Conservation (phyloP, 225 moss, liverwort and hornwort genomes). For the Physcomitrium patens region DNA sequence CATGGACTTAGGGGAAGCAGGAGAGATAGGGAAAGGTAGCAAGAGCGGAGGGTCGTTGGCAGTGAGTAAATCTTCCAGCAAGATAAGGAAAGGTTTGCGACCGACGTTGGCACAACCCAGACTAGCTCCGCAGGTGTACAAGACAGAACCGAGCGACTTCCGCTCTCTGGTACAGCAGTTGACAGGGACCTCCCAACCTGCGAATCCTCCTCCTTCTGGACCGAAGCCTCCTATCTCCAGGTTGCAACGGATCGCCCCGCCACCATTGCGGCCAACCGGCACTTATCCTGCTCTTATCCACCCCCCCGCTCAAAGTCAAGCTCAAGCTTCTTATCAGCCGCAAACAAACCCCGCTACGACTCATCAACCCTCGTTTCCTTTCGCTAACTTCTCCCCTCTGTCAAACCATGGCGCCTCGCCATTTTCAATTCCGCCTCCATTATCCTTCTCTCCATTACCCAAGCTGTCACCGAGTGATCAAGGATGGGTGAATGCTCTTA, state of each 20-base stretch:
- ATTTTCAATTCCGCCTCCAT: constrained; percentile 63
- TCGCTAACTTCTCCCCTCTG: constrained; percentile 67
- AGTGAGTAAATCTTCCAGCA: constrained; percentile 81
- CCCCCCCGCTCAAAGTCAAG: constrained; percentile 29
- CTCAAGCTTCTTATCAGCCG: constrained; percentile 31
- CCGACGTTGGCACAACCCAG: constrained; percentile 80
- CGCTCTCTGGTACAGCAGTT: constrained; percentile 88
- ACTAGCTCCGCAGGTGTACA: constrained; percentile 81
- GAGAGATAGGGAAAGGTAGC: constrained; percentile 48
- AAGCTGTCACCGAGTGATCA: constrained; percentile 80
- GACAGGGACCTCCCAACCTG: constrained; percentile 72
- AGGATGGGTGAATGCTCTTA: constrained; percentile 79
- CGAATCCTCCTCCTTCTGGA: constrained; percentile 37
- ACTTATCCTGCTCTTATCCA: constrained; percentile 54
- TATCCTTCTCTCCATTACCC: constrained; percentile 86
- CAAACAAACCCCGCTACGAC: constrained; percentile 34
- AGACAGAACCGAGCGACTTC: constrained; percentile 86
- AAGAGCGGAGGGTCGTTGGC: constrained; percentile 66
- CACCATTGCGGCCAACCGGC: constrained; percentile 76
- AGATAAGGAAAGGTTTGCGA: constrained; percentile 79
- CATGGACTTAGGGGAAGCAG: constrained; percentile 53
- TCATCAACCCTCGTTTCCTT: constrained; percentile 49
- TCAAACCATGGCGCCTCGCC: constrained; percentile 61
- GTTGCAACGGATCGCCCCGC: constrained; percentile 84
- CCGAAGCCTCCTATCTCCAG: constrained; percentile 76